Percentiles rank a stretch among this genome's conserved stretches.
Conservation (phyloP, 106 monocot genomes). For the Dioscorea alata region DNA sequence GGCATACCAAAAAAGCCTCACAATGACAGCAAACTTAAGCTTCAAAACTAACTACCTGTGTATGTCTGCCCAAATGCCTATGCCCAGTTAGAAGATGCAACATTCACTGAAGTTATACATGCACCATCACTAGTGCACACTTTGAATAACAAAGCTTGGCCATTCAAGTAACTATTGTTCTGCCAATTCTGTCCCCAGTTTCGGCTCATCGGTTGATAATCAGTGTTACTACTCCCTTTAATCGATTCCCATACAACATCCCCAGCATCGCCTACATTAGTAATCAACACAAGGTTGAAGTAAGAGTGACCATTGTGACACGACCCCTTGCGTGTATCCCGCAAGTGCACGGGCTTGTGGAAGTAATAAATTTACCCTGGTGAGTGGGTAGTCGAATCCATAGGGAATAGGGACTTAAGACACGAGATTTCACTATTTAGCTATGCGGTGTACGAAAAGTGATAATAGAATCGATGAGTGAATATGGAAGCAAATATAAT, state of each 20-base stretch:
- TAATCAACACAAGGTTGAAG: slow-evolving; percentile 80
- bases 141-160: slow-evolving; percentile 46
- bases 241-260: slow-evolving; percentile 46
- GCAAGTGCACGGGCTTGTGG: too few relatives aligned
- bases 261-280: slow-evolving; percentile 72
- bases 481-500: too few relatives aligned
- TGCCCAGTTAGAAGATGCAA: slow-evolving; percentile 45
- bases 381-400: too few relatives aligned
- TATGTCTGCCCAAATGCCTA: slow-evolving; percentile 75
- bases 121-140: slow-evolving; percentile 49
- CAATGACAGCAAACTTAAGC: not conserved
- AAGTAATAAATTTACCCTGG: too few relatives aligned
- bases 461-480: too few relatives aligned
- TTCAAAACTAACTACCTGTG: slow-evolving; percentile 54
- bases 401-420: too few relatives aligned
- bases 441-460: too few relatives aligned
- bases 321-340: too few relatives aligned
- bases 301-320: slow-evolving; percentile 74
- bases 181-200: slow-evolving; percentile 86
- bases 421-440: too few relatives aligned
- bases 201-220: slow-evolving; percentile 64
- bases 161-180: slow-evolving; percentile 34
- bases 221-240: slow-evolving; percentile 38
- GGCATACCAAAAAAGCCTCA: slow-evolving; percentile 2
- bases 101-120: slow-evolving; percentile 29